Base-by-base conservation (phyloP, 305 asterid genomes). In the Plantago coronopus region DNA sequence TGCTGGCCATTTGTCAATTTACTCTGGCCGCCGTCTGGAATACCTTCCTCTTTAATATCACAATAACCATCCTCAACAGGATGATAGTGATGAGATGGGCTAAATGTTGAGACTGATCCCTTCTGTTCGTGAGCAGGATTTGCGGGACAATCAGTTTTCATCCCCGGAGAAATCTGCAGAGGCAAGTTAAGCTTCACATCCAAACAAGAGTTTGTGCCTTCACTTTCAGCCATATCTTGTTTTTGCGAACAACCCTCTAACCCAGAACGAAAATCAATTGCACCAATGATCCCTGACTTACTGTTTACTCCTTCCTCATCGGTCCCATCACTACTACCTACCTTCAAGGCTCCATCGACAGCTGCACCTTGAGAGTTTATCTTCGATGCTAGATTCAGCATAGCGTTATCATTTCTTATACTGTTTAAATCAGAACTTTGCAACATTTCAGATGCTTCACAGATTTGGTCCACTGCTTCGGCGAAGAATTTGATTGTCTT, bases 381-480 rank as follows among this genome's bases (percentile, higher is more conserved):
- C 62, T 73, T 85, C 19, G 80, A 69, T 46, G 75, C 87, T 69
- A 72, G 65, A 75, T 77, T 76, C 62, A 57, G 68, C 61, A 78
- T 69, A 62, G 74, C 73, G 47, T 65, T 66, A 57, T 85, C 83
- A 66, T 76, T 84, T 66, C 79, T 76, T 48, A 66, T 58, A 65
- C 75, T 67, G 63, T 77, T 73, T 61, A 77, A 63, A 23, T 65
- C 73, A 69, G 79, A 75, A 61, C 45, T 58, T 73, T 82, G 94
- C 50, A 81, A 70, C 65, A 60, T 74, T 37, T 88, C 96, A 61
- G 79, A 91, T 70, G 82, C 95, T 70, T 76, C 94, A 72, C 86
- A 88, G 50, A 91, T 91, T 79, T 86, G 87, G 72, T 76, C 78
- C 70, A 86, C 95, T 40, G 98, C 98, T 72, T 77, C 82, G 59